Conservation (phyloP, 371 early-diverging fungal species). For the Apophysomyces sp. region DNA sequence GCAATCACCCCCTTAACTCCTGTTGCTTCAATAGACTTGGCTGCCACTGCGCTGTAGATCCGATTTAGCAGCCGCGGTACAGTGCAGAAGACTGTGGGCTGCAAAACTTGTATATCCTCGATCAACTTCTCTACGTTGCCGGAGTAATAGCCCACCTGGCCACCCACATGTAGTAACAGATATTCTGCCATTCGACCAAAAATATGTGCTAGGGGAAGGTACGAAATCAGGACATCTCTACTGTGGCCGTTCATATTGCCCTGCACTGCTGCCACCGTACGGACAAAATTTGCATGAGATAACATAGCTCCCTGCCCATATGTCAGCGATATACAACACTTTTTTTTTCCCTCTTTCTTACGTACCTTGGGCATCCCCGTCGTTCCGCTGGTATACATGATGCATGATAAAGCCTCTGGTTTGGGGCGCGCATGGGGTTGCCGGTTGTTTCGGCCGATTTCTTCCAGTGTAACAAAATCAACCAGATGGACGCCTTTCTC, state of each 20-base stretch:
- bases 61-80: conserved; percentile 95
- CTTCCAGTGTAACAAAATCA: conserved; percentile 66
- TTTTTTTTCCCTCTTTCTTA: neutral
- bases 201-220: conserved; percentile 92
- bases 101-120: conserved; percentile 79
- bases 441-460: conserved; percentile 38
- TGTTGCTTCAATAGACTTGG: conserved; percentile 70
- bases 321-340: neutral
- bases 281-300: conserved; percentile 49
- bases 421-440: conserved; percentile 36
- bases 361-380: conserved; percentile 71
- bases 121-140: conserved; percentile 79
- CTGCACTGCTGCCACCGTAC: conserved; percentile 23
- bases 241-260: conserved; percentile 10
- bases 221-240: conserved; percentile 57
- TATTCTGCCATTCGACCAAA: conserved; percentile 73
- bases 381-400: conserved; percentile 41
- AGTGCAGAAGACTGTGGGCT: conserved; percentile 84
- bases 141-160: conserved; percentile 79
- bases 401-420: conserved; percentile 62
- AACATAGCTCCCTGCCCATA: conserved; percentile 50
- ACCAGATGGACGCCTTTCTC: conserved; percentile 49
- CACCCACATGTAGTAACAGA: conserved; percentile 34
- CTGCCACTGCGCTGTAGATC: conserved; percentile 79
- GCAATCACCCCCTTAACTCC: conserved; percentile 68